Evolutionary conservation across 768 basidiomycete species (phyloP).

Genomic region (Phanerochaete carnosa): DNA sequence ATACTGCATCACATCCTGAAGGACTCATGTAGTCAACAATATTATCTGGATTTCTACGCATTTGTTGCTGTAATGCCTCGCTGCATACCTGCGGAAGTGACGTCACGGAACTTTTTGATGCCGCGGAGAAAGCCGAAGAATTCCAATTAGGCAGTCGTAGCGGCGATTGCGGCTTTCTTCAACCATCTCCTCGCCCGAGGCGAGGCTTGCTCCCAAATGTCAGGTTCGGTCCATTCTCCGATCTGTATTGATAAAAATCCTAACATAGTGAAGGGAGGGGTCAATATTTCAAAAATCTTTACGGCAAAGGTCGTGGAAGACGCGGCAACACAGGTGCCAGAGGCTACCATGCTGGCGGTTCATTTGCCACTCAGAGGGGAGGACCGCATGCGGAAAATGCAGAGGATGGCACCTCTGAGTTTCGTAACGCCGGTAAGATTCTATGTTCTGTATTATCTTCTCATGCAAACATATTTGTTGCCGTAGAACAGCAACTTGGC

Average conservation of each 20-base stretch:
- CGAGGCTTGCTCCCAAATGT: neutral
- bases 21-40: neutral
- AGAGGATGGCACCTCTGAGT: neutral
- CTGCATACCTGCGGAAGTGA: neutral
- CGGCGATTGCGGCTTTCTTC: neutral
- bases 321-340: neutral
- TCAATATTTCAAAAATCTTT: conserved; percentile 16
- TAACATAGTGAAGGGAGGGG: conserved; percentile 5
- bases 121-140: neutral
- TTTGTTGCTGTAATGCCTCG: neutral
- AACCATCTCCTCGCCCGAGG: neutral
- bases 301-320: conserved; percentile 11
- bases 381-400: neutral
- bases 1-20: no score
- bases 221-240: neutral
- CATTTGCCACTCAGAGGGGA: neutral
- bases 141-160: neutral
- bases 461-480: neutral
- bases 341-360: neutral
- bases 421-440: neutral
- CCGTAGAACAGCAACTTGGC: neutral
- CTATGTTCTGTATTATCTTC: neutral
- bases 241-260: neutral
- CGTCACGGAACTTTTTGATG: neutral
- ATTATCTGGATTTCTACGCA: neutral